Percentiles rank a stretch among this genome's conserved stretches.
Conservation (phyloP, 176 grass and related monocot genomes). For the Pontederia paniculata region DNA sequence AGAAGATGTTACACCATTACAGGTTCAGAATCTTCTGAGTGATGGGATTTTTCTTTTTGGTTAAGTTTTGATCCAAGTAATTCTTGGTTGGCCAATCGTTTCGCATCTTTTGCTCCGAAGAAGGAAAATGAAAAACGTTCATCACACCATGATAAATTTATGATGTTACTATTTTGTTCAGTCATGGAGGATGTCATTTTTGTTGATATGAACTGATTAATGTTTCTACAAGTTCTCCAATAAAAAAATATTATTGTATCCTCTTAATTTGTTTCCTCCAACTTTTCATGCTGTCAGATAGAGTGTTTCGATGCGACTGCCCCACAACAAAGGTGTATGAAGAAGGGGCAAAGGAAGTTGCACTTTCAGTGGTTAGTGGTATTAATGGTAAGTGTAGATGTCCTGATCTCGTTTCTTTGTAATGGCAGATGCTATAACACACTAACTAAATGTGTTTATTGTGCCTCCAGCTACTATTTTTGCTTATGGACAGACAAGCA, state of each 20-base stretch:
- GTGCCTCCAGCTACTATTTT: conserved; percentile 66
- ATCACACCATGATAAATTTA: no score
- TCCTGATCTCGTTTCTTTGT: conserved; percentile 8
- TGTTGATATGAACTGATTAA: background rate
- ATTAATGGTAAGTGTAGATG: conserved; percentile 65
- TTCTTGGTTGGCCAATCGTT: no score
- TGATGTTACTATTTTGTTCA: no score
- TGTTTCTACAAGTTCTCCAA: conserved; percentile 15
- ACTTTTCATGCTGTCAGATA: conserved; percentile 38
- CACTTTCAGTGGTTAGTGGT: conserved; percentile 90
- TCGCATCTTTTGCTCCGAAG: no score
- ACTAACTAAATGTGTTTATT: conserved; percentile 1
- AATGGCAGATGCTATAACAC: conserved; percentile 14
- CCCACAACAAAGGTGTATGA: conserved; percentile 65
- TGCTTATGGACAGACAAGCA: conserved; percentile 97
- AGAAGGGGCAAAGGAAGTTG: conserved; percentile 64
- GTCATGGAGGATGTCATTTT: no score
- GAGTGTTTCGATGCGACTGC: conserved; percentile 60
- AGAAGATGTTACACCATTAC: no score
- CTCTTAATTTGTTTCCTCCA: conserved; percentile 18
- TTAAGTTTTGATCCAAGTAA: no score
- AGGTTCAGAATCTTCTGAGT: no score
- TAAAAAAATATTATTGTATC: conserved; percentile 17
- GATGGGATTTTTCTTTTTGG: no score
- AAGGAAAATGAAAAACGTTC: no score